Percentiles rank a stretch among this genome's conserved stretches.
These are phyloP conservation scores for Mycena indigotica DNA, from an alignment of 768 basidiomycete species.

Conservation along the genomic window DNA sequence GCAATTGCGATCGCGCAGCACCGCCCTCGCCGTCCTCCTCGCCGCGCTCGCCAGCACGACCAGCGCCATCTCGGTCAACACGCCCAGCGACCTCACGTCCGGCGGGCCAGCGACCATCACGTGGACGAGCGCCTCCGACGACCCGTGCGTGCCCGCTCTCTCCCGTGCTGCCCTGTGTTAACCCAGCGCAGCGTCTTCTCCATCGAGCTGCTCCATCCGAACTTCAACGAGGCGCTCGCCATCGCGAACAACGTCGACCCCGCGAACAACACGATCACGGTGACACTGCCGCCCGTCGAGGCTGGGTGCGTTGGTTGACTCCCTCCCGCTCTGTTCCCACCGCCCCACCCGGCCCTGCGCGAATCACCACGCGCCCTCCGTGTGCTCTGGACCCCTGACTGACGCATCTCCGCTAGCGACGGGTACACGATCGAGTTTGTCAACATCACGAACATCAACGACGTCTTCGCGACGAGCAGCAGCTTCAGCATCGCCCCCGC, in stretches of 20 bases:
- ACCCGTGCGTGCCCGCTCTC: slow-evolving; percentile 40
- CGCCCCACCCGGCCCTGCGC: too few relatives aligned
- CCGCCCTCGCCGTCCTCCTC: slow-evolving; percentile 36
- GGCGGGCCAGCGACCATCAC: slow-evolving; percentile 41
- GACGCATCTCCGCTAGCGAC: too few relatives aligned
- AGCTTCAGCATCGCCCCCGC: slow-evolving; percentile 44
- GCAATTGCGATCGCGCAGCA: too few relatives aligned
- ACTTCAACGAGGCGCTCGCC: slow-evolving; percentile 56
- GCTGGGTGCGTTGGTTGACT: slow-evolving; percentile 40
- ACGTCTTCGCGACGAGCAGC: slow-evolving; percentile 41
- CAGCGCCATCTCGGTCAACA: slow-evolving; percentile 47
- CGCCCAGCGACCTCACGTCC: slow-evolving; percentile 36
- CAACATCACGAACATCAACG: slow-evolving; percentile 46
- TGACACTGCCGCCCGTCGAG: slow-evolving; percentile 52
- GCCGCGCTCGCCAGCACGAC: slow-evolving; percentile 35
- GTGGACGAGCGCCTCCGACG: slow-evolving; percentile 47
- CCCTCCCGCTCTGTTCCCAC: neutral
- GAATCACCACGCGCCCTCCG: too few relatives aligned
- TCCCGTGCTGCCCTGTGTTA: neutral
- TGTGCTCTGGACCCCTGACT: too few relatives aligned
- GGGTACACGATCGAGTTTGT: slow-evolving; percentile 54
- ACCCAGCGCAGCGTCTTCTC: slow-evolving; percentile 33
- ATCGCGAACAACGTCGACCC: slow-evolving; percentile 58
- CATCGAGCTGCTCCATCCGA: slow-evolving; percentile 48
- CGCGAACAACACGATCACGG: slow-evolving; percentile 30